Evolutionary conservation across 1,284 basidiomycete genomes (phyloP).

Genomic region (Ceratobasidium papillatum): DNA sequence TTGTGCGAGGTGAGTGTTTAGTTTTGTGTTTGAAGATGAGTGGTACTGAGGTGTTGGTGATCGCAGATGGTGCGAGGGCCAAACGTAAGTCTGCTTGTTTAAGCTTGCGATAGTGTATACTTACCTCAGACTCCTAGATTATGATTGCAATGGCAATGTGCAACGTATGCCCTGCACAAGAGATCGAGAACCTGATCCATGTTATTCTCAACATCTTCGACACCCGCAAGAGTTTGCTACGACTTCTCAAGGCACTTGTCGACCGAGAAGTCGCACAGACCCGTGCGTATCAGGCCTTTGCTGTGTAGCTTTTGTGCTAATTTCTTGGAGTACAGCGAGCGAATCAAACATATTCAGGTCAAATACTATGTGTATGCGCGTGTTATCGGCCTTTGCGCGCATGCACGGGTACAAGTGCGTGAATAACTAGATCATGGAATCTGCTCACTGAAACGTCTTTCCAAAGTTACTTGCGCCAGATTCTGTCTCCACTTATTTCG

Average conservation of each 20-base stretch:
- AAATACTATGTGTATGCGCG: conserved; percentile 85
- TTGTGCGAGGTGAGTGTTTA: conserved; percentile 15
- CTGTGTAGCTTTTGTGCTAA: conserved; percentile 29
- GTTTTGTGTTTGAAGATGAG: not conserved
- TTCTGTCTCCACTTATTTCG: conserved; percentile 79
- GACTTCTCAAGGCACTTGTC: conserved; percentile 82
- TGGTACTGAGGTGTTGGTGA: conserved; percentile 32
- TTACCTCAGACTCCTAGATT: conserved; percentile 46
- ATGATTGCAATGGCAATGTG: conserved; percentile 82
- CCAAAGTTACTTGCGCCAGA: conserved; percentile 70
- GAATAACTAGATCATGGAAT: not conserved
- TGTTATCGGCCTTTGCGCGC: conserved; percentile 84
- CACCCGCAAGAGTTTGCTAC: conserved; percentile 71
- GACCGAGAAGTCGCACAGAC: conserved; percentile 83
- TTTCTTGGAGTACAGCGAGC: conserved; percentile 61
- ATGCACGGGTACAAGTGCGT: conserved; percentile 79
- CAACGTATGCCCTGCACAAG: conserved; percentile 78
- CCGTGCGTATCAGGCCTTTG: conserved; percentile 57
- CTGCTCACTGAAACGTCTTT: not conserved
- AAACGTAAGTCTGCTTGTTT: conserved; percentile 61
- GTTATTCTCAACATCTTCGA: conserved; percentile 90
- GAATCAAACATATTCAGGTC: conserved; percentile 84
- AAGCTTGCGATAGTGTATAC: not conserved
- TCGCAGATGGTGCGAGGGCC: conserved; percentile 73
- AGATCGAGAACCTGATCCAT: conserved; percentile 84